phyloP scores from a whole-genome alignment of 495 filamentous ascomycete genomes.

The Hyaloscypha finlandica region DNA sequence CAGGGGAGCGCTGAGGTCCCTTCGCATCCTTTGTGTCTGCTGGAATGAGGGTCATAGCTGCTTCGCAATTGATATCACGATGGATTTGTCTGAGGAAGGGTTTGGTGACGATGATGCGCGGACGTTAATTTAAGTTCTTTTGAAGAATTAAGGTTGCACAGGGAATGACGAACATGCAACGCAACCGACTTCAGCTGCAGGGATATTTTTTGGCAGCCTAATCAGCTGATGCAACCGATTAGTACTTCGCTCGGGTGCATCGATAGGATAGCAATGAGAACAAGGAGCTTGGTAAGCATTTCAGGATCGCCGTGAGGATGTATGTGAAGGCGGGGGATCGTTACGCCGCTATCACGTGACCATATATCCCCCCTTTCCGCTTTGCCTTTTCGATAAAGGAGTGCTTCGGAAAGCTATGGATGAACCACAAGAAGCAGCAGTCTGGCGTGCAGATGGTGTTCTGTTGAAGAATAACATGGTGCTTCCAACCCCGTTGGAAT shows the following conservation, averaged over 20 bases:
- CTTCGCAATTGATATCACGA: background rate
- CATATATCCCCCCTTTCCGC: background rate
- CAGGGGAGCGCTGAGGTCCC: background rate
- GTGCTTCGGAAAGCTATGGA: no score
- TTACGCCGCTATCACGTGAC: background rate
- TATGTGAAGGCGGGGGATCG: background rate
- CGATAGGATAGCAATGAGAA: background rate
- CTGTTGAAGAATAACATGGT: no score
- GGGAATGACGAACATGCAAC: background rate
- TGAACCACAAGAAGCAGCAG: no score
- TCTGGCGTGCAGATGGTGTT: no score
- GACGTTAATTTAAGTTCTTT: background rate
- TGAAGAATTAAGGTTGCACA: background rate
- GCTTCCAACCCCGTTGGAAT: no score
- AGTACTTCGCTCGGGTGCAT: background rate
- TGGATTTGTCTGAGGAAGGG: background rate
- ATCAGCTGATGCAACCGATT: background rate
- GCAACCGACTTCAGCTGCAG: background rate
- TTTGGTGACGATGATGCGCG: background rate
- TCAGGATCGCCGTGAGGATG: background rate
- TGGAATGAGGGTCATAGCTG: constrained; percentile 12
- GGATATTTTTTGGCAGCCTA: constrained; percentile 2
- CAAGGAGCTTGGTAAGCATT: background rate
- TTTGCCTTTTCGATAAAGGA: no score
- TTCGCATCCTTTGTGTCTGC: constrained; percentile 14